Conservation (phyloP, 2,329 filamentous ascomycete species). For the Paracorniculantispora psalliotae region DNA sequence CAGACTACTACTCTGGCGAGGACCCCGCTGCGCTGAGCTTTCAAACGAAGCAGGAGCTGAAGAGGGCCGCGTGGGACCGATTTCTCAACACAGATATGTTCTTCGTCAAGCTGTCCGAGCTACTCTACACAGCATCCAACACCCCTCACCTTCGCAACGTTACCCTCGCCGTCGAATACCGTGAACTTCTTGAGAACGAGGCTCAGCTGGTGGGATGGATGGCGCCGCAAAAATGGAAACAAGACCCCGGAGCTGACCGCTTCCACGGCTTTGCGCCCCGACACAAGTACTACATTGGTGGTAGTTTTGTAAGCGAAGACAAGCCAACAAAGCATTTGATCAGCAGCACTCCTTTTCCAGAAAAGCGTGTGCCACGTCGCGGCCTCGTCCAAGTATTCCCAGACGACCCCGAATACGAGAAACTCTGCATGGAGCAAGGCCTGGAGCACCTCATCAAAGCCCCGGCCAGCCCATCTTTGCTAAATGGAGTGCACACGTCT, state of each 20-base stretch:
- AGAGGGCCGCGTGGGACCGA: slow-evolving; percentile 44
- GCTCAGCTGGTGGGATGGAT: slow-evolving; percentile 37
- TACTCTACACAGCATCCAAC: slow-evolving; percentile 53
- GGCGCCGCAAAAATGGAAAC: slow-evolving; percentile 51
- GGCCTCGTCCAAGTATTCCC: slow-evolving; percentile 48
- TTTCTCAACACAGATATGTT: slow-evolving; percentile 59
- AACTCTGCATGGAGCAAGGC: slow-evolving; percentile 53
- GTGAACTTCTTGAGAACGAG: slow-evolving; percentile 52
- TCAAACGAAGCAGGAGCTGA: slow-evolving; percentile 40
- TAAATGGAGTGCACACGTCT: slow-evolving; percentile 45
- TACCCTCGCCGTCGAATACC: slow-evolving; percentile 53
- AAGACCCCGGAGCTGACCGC: slow-evolving; percentile 50
- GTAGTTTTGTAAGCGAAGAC: slow-evolving; percentile 48
- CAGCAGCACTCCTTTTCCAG: slow-evolving; percentile 51
- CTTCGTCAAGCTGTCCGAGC: slow-evolving; percentile 58
- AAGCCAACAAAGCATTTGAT: slow-evolving; percentile 41
- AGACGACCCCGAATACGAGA: slow-evolving; percentile 53
- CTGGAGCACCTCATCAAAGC: slow-evolving; percentile 48
- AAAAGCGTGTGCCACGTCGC: slow-evolving; percentile 50
- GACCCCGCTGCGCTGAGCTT: slow-evolving; percentile 41
- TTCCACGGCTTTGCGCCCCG: slow-evolving; percentile 51
- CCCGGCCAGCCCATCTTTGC: slow-evolving; percentile 37
- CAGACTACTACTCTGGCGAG: slow-evolving; percentile 44
- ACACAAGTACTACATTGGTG: slow-evolving; percentile 55
- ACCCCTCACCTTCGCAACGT: slow-evolving; percentile 54